Evolutionary conservation across 768 basidiomycete genomes (phyloP).

Genomic region (Imleria badia): DNA sequence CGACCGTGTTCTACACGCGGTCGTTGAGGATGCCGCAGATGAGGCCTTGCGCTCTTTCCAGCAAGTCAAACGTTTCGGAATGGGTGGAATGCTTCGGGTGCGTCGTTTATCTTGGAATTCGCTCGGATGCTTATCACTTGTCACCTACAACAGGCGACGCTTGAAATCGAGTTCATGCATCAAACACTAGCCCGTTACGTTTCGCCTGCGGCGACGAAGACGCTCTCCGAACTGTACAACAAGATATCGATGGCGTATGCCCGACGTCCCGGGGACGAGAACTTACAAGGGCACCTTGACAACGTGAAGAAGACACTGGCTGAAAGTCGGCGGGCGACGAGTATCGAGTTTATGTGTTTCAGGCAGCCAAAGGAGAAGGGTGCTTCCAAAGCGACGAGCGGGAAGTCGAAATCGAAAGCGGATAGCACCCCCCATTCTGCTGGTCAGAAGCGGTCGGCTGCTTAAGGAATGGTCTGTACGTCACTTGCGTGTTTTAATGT

Average conservation of each 20-base stretch:
- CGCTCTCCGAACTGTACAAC: constrained; percentile 88
- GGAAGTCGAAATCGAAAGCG: constrained; percentile 20
- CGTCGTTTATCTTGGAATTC: background rate
- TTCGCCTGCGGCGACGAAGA: constrained; percentile 74
- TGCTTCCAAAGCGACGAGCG: constrained; percentile 12
- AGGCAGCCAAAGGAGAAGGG: constrained; percentile 57
- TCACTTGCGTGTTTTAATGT: background rate
- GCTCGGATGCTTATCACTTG: background rate
- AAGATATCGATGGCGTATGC: constrained; percentile 93
- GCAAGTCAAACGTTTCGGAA: constrained; percentile 88
- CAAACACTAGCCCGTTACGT: constrained; percentile 92
- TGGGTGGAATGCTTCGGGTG: constrained; percentile 98
- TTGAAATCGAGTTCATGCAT: constrained; percentile 99
- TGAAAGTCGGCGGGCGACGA: constrained; percentile 86
- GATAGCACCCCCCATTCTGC: constrained; percentile 16
- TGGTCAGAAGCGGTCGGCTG: constrained; percentile 21
- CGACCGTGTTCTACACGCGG: constrained; percentile 73
- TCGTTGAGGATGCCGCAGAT: constrained; percentile 80
- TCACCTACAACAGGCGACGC: constrained; percentile 72
- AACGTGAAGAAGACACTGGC: constrained; percentile 88
- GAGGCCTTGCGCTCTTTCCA: constrained; percentile 86
- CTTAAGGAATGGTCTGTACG: background rate
- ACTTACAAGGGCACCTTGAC: constrained; percentile 84
- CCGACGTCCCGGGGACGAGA: constrained; percentile 80
- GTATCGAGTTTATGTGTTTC: constrained; percentile 95